A percentile compares a stretch with the other conserved stretches of the same genome.
These are phyloP conservation scores for Collybiopsis confluens DNA, from an alignment of 768 basidiomycete genomes.

Conservation along the genomic window DNA sequence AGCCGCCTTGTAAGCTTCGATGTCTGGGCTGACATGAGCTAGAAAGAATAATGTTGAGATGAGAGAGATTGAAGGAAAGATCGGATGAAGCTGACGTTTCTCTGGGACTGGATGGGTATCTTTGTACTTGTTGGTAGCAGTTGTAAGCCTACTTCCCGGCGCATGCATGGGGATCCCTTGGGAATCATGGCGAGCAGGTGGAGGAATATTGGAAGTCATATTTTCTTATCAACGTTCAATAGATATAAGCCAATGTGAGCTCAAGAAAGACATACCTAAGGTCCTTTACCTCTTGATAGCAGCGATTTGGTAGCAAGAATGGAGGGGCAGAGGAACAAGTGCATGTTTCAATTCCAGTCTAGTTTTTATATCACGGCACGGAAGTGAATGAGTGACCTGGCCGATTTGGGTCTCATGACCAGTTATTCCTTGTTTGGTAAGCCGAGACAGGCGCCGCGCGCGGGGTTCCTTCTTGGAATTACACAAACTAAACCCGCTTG, in stretches of 20 bases:
- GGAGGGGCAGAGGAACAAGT: too few species aligned
- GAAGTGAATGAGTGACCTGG: too few species aligned
- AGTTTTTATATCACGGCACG: too few species aligned
- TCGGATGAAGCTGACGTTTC: conserved; percentile 10
- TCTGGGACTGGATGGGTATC: conserved; percentile 3
- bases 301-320: too few species aligned
- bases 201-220: background rate
- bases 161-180: conserved; percentile 7
- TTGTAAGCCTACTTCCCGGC: background rate
- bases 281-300: too few species aligned
- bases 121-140: background rate
- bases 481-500: too few species aligned
- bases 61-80: conserved; percentile 35
- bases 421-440: too few species aligned
- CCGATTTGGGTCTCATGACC: too few species aligned
- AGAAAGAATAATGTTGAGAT: conserved; percentile 31
- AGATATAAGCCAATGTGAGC: background rate
- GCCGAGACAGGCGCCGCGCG: too few species aligned
- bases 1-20: conserved; percentile 63
- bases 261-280: too few species aligned
- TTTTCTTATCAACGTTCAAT: background rate
- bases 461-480: too few species aligned
- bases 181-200: conserved; percentile 4
- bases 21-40: conserved; percentile 78
- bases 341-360: too few species aligned